phyloP scores from a whole-genome alignment of 148 eudicot species.

The Rhododendron ferrugineum region DNA sequence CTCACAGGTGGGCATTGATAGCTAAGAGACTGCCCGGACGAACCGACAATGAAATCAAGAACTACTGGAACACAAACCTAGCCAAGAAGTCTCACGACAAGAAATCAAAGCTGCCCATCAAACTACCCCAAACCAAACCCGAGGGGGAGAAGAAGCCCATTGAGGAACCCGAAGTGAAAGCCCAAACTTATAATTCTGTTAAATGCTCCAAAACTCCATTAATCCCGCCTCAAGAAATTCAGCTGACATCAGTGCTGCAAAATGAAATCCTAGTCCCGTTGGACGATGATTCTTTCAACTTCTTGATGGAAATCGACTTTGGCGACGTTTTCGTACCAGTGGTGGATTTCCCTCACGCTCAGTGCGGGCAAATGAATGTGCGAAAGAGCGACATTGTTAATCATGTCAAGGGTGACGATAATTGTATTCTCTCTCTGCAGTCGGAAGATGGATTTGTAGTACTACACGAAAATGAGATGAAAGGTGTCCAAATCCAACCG shows the following conservation, averaged over 20 bases:
- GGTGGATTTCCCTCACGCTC: neutral
- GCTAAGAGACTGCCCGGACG: constrained; percentile 31
- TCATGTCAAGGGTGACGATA: neutral
- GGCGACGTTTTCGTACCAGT: neutral
- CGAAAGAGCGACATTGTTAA: neutral
- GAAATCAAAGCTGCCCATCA: neutral
- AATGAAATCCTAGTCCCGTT: neutral
- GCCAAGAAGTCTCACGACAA: neutral
- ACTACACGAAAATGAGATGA: neutral
- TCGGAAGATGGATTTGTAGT: neutral
- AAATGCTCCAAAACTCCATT: neutral
- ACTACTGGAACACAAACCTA: constrained; percentile 25
- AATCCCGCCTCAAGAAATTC: neutral
- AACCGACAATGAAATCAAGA: constrained; percentile 38
- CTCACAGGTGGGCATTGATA: constrained; percentile 28
- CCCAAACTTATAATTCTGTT: too few species aligned
- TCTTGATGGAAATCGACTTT: neutral
- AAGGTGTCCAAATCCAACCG: neutral
- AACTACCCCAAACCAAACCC: neutral
- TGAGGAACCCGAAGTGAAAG: neutral
- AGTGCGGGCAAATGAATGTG: neutral
- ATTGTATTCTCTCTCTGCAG: neutral
- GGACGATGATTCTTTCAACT: neutral
- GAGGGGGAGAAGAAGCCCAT: neutral
- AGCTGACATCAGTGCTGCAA: neutral